Base-by-base conservation (phyloP, 371 early-diverging fungal species). In the Lichtheimia corymbifera region DNA sequence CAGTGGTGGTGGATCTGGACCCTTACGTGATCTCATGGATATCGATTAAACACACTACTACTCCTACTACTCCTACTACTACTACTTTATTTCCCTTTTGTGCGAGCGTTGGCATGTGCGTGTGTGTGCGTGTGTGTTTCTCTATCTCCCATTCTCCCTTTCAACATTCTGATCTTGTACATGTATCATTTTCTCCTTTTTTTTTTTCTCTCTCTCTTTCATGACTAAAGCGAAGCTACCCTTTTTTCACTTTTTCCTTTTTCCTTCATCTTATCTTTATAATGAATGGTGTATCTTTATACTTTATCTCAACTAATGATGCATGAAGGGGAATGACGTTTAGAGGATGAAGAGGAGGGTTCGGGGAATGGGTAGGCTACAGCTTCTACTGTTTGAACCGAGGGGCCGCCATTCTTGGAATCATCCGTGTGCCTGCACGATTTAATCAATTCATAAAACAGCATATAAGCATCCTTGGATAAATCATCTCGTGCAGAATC, bases 381-480 rank as follows among this genome's bases (percentile, higher is more conserved):
- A 9, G 35, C 35, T 35, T 35, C 35, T 35, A 35, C 35, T 35
- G 35, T 35, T 35, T 35, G 35, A 35, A 35, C 35, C 35, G 35
- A 35, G 35, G 35, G 35, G 9, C 35, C 35, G 9, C 35, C 35
- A 35, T 35, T 6, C 35, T 35, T 35, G 35, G 35, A 11, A 35
- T 35, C 35, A 35, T 35, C 35, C 9, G 35, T 35, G 11, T 35
- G 62, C 3, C 49, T 50, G 43, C 62, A 62, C 13, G 22, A 17
- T 17, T 56, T 55, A 30, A 77, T 75, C 25, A 84, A 64, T 56
- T 84, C 85, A 50, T 84, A 84, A 51, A 84, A 83, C 13, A 84
- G 56, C 53, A 84, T 79, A 49, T 84, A 84, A 0, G 79, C 83
- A 59, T 82, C 79, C 44, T 70, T 60, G 6, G 80, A 70, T 53